These are phyloP conservation scores for Neoboletus brunneissimus DNA, from an alignment of 768 basidiomycete genomes.

Conservation along the genomic window DNA sequence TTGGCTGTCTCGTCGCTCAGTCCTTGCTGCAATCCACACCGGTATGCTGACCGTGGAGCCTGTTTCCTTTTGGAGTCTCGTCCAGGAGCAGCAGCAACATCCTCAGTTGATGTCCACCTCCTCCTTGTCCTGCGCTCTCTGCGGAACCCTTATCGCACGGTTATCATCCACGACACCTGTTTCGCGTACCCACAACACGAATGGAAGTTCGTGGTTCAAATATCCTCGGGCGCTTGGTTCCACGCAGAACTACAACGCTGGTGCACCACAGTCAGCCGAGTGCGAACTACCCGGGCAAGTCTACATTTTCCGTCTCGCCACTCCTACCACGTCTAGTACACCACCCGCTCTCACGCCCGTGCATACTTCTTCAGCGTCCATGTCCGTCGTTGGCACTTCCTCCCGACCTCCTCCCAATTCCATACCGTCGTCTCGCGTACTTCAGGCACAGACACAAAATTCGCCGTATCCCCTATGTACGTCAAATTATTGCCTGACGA, in stretches of 20 bases:
- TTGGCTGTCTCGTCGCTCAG: conserved; percentile 87
- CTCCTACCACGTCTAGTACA: conserved; percentile 23
- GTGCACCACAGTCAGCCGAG: conserved; percentile 33
- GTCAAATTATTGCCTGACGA: conserved; percentile 80
- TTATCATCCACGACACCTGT: conserved; percentile 34
- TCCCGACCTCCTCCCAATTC: conserved; percentile 20
- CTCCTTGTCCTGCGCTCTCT: conserved; percentile 73
- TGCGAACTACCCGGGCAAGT: conserved; percentile 43
- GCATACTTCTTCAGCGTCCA: conserved; percentile 32
- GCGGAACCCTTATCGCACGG: conserved; percentile 55
- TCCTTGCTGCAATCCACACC: conserved; percentile 79
- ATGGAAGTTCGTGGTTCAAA: conserved; percentile 61
- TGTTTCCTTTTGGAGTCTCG: conserved; percentile 56
- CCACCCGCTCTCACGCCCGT: conserved; percentile 22
- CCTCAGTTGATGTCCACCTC: conserved; percentile 44
- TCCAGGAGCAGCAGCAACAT: conserved; percentile 49
- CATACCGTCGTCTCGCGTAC: conserved; percentile 45
- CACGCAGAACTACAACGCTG: conserved; percentile 14
- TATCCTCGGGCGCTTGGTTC: conserved; percentile 42
- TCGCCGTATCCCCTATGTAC: conserved; percentile 67
- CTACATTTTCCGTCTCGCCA: conserved; percentile 64
- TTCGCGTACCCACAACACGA: conserved; percentile 37
- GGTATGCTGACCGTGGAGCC: conserved; percentile 91
- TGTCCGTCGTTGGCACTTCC: conserved; percentile 28
- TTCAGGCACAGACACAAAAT: conserved; percentile 23